Evolutionary conservation across 805 yeast genomes (phyloP), one percentile per base, ranked within the genome.

Genomic region (Candida nanaspora): DNA sequence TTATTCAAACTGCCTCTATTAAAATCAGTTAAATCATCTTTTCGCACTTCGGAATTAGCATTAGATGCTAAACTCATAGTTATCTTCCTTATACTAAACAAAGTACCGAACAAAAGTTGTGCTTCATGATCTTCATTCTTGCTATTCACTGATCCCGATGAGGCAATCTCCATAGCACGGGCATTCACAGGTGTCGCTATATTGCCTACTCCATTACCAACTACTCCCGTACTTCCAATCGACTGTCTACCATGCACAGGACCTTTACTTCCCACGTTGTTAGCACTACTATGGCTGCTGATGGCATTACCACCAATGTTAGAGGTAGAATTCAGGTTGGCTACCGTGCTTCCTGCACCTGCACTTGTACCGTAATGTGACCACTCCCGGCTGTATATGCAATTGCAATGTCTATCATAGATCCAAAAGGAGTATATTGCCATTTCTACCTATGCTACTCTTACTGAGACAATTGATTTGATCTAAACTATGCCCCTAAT

Each of bases 361-460:
- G 27, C 7, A 23, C 27, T 11, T 25, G 9, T 19, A 19, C 33
- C 15, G 32, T 30, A 16, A 15, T 15, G 28, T 15, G 37, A 16
- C 37, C 82, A 89, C 57, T 86, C 94, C 40, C 94, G 68, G 46
- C 76, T 76, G 62, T 77, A 91, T 16, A 91, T 78, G 60, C 98
- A 89, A 47, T 83, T 80, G 51, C 97, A 86, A 63, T 91, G 97
- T 57, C 93, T 74, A 59, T 91, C 97, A 57, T 83, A 91, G 41
- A 91, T 76, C 85, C 88, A 86, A 56, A 89, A 83, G 10, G 96
- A 85, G 64, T 82, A 81, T 35, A 88, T 78, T 31, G 84, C 75
- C 85, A 78, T 78, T 2, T 25, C 23, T 11, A 7, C 27, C 11
- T 23, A 11, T 23, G 11, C 11, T 23, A 23, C 7, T 23, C 10